Evolutionary conservation across 1,139 yeast species (phyloP).

Genomic region (Hemisphaericaspora xylofermentans): DNA sequence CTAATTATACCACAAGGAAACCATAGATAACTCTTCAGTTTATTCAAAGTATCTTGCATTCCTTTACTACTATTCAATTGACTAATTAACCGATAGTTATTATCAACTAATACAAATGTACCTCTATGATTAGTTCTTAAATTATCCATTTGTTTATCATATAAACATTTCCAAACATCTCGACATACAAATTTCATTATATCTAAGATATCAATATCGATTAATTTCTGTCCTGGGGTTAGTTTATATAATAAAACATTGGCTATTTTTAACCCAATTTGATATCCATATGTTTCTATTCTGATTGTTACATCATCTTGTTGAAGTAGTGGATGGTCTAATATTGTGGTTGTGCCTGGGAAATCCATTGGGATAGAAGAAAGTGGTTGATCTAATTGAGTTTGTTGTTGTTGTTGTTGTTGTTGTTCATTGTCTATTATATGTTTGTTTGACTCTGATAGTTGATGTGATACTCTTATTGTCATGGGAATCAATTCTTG

Average conservation of each 20-base stretch:
- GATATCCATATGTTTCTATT: constrained; percentile 68
- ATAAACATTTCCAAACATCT: constrained; percentile 82
- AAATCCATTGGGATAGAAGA: constrained; percentile 26
- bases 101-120: constrained; percentile 76
- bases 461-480: constrained; percentile 47
- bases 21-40: constrained; percentile 61
- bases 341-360: constrained; percentile 44
- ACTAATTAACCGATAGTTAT: constrained; percentile 53
- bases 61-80: constrained; percentile 56
- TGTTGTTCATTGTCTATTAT: too few species aligned
- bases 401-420: constrained; percentile 8
- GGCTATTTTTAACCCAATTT: constrained; percentile 70
- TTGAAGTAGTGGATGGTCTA: constrained; percentile 33
- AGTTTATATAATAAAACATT: constrained; percentile 64
- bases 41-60: constrained; percentile 45
- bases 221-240: constrained; percentile 39
- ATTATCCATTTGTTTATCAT: constrained; percentile 86
- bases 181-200: constrained; percentile 90
- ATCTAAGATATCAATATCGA: constrained; percentile 67
- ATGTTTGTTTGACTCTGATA: constrained; percentile 11
- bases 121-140: constrained; percentile 89
- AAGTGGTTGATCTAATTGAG: constrained; percentile 23
- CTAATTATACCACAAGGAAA: constrained; percentile 83
- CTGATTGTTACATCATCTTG: constrained; percentile 60
- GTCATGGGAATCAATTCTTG: constrained; percentile 77